These are phyloP conservation scores for Epithele typhae DNA, from an alignment of 768 basidiomycete genomes.

Conservation along the genomic window DNA sequence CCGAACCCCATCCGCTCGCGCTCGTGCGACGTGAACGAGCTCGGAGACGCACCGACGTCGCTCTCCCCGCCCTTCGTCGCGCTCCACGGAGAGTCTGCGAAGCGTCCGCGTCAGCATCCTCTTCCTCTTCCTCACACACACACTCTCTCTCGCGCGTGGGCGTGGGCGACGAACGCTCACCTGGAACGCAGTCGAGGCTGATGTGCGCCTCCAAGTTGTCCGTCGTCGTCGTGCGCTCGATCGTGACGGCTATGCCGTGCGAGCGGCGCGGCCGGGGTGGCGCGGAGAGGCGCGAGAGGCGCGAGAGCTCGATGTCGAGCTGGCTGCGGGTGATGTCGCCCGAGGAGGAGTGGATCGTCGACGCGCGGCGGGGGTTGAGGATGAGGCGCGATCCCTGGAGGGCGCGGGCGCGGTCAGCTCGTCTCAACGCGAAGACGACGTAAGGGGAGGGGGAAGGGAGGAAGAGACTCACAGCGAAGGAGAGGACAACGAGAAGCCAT, in stretches of 20 bases:
- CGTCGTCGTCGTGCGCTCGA: neutral
- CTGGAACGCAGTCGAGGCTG: too few species aligned
- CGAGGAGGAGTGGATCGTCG: neutral
- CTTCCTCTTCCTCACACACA: too few species aligned
- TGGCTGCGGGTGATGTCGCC: neutral
- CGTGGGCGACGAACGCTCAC: neutral
- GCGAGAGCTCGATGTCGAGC: neutral
- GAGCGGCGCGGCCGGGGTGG: neutral
- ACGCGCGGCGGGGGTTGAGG: constrained; percentile 5
- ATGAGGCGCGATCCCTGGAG: constrained; percentile 15
- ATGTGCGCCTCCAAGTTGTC: too few species aligned
- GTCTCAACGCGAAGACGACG: too few species aligned
- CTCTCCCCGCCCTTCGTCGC: too few species aligned
- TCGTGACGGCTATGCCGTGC: neutral
- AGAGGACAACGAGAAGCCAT: constrained; percentile 24
- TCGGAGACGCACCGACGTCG: too few species aligned
- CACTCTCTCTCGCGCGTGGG: neutral
- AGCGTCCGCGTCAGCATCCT: too few species aligned
- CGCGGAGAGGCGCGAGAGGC: neutral
- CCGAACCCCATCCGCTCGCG: too few species aligned
- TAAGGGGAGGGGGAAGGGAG: too few species aligned
- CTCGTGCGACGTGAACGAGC: too few species aligned
- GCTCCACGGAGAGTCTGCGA: too few species aligned
- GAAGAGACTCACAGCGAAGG: constrained; percentile 17
- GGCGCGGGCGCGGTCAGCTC: neutral